A percentile compares a stretch with the other conserved stretches of the same genome.
phyloP scores from a whole-genome alignment of 306 rosid species.

The Nissolia schottii region DNA sequence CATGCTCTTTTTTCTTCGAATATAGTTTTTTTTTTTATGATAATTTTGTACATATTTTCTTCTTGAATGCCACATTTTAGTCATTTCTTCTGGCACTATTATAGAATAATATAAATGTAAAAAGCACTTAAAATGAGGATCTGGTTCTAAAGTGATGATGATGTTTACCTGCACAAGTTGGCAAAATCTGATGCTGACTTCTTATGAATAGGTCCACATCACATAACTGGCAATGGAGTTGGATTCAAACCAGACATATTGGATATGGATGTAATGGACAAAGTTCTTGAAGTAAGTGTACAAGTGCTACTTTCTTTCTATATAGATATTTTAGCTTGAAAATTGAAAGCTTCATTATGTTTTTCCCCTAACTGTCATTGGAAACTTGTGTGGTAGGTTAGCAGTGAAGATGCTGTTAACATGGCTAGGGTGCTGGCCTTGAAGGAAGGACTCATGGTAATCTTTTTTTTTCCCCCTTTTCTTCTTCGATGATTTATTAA shows the following conservation, averaged over 20 bases:
- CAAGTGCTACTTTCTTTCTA: not conserved
- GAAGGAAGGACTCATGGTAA: conserved; percentile 94
- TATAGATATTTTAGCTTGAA: not conserved
- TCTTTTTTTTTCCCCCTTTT: too few relatives aligned
- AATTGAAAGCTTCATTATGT: not conserved
- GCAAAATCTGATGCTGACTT: not conserved
- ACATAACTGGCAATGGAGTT: conserved; percentile 83
- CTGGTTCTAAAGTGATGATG: not conserved
- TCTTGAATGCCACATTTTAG: not conserved
- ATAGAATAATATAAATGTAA: not conserved
- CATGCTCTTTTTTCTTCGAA: not conserved
- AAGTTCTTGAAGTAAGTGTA: conserved; percentile 76
- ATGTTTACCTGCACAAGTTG: not conserved
- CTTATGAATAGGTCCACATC: conserved; percentile 76
- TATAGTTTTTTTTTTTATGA: not conserved
- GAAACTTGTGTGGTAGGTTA: conserved; percentile 52
- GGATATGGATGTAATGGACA: conserved; percentile 93
- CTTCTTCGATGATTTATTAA: too few relatives aligned
- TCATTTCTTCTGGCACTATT: conserved; percentile 9
- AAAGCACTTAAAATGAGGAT: not conserved
- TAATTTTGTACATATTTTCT: not conserved
- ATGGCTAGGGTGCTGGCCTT: conserved; percentile 91
- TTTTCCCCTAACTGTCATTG: conserved; percentile 17
- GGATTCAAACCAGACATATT: conserved; percentile 96
- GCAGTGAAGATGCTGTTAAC: conserved; percentile 83